Evolutionary conservation across 306 rosid genomes (phyloP).

Genomic region (Acacia acuminata): DNA sequence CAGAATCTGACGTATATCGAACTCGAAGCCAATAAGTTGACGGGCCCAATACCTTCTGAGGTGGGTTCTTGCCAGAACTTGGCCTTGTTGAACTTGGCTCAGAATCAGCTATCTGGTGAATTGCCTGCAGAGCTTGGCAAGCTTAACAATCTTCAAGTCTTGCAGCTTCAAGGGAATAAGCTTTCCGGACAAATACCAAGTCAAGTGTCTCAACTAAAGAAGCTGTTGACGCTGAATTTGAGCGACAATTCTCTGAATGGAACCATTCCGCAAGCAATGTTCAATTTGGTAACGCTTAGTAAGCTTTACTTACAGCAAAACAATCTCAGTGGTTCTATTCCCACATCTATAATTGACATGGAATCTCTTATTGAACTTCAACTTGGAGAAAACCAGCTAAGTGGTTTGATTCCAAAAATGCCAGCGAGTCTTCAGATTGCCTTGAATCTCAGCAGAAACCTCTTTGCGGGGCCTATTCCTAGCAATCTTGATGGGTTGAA

Average conservation of each 20-base stretch:
- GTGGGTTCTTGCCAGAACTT: constrained; percentile 45
- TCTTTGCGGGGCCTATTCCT: constrained; percentile 58
- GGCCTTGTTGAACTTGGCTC: constrained; percentile 70
- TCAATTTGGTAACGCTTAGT: constrained; percentile 38
- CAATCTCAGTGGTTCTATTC: constrained; percentile 62
- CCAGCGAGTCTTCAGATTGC: constrained; percentile 54
- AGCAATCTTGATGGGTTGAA: constrained; percentile 11
- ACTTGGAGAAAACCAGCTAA: constrained; percentile 63
- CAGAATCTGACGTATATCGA: constrained; percentile 58
- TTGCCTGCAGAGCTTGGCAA: constrained; percentile 55
- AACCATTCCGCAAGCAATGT: constrained; percentile 53
- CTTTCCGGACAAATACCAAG: constrained; percentile 61
- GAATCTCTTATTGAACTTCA: constrained; percentile 54
- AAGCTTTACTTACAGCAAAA: constrained; percentile 57
- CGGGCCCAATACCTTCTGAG: constrained; percentile 48
- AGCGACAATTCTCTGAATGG: constrained; percentile 71
- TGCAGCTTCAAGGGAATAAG: constrained; percentile 62
- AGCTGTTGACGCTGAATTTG: constrained; percentile 51
- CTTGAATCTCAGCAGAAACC: constrained; percentile 80
- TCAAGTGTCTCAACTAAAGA: constrained; percentile 32
- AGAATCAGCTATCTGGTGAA: constrained; percentile 48
- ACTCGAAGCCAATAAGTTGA: constrained; percentile 54
- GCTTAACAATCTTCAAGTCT: constrained; percentile 57
- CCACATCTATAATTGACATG: constrained; percentile 34
- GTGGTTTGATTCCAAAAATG: constrained; percentile 64